Evolutionary conservation across 2,329 filamentous ascomycete species (phyloP).

Genomic region (Pseudogymnoascus sp.): DNA sequence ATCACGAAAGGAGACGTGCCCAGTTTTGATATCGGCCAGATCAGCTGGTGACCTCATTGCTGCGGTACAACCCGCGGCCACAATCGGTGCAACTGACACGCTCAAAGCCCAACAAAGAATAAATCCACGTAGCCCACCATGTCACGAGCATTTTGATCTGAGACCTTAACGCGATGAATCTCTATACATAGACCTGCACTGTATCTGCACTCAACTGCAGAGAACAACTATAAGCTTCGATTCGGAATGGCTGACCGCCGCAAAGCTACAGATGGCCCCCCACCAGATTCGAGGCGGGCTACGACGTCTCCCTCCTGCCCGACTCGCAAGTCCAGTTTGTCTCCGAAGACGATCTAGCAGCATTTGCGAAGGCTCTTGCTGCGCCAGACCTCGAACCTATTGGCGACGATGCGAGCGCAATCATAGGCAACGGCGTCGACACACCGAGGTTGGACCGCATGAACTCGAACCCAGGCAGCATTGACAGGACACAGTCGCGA

Average conservation of each 20-base stretch:
- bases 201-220: slow-evolving; percentile 5
- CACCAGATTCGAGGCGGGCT: slow-evolving; percentile 57
- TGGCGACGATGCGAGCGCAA: slow-evolving; percentile 39
- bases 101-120: slow-evolving; percentile 1
- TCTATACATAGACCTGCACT: not conserved
- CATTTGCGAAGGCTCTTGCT: slow-evolving; percentile 76
- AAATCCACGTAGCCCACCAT: not conserved
- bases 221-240: not conserved
- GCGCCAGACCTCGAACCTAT: slow-evolving; percentile 70
- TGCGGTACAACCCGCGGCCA: not conserved
- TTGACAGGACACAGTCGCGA: not conserved
- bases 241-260: slow-evolving; percentile 27
- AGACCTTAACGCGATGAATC: not conserved
- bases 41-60: slow-evolving; percentile 3
- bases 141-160: slow-evolving; percentile 3
- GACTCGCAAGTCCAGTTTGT: slow-evolving; percentile 77
- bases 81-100: slow-evolving; percentile 2
- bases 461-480: not conserved
- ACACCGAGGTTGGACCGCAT: not conserved
- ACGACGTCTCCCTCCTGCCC: slow-evolving; percentile 65
- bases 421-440: not conserved
- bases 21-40: not conserved
- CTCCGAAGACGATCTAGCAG: slow-evolving; percentile 61
- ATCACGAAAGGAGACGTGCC: slow-evolving; percentile 1
- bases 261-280: slow-evolving; percentile 42